Conservation (phyloP, 1,139 yeast genomes). For the Kodamaea suecica region DNA sequence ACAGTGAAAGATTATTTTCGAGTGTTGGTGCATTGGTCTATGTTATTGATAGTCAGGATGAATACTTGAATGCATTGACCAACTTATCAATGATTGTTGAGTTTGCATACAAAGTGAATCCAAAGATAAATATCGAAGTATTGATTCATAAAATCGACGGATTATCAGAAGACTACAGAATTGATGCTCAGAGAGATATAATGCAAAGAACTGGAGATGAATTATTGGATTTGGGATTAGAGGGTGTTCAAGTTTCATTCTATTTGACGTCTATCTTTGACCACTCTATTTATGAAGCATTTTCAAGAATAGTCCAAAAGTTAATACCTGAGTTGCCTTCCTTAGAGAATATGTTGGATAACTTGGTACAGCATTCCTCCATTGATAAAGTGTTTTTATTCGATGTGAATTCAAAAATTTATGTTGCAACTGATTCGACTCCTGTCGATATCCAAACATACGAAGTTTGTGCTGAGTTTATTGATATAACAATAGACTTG, state of each 20-base stretch:
- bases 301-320: conserved; percentile 88
- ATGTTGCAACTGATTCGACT: conserved; percentile 92
- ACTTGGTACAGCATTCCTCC: conserved; percentile 82
- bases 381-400: conserved; percentile 91
- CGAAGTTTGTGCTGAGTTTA: conserved; percentile 95
- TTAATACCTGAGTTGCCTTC: conserved; percentile 86
- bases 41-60: conserved; percentile 94
- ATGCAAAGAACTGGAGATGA: conserved; percentile 97
- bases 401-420: conserved; percentile 90
- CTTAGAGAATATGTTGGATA: conserved; percentile 83
- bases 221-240: conserved; percentile 80
- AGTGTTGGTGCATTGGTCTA: conserved; percentile 92
- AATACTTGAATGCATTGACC: conserved; percentile 85
- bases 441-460: conserved; percentile 95
- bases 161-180: conserved; percentile 84
- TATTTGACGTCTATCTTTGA: conserved; percentile 92
- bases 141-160: conserved; percentile 95
- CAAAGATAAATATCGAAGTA: conserved; percentile 84
- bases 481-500: conserved; percentile 88
- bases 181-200: conserved; percentile 93
- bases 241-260: conserved; percentile 87
- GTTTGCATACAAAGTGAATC: conserved; percentile 82
- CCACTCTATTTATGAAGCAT: conserved; percentile 94
- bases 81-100: conserved; percentile 86
- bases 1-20: conserved; percentile 71